These are phyloP conservation scores for Xylaria digitata DNA, from an alignment of 2,329 filamentous ascomycete species.

Conservation along the genomic window DNA sequence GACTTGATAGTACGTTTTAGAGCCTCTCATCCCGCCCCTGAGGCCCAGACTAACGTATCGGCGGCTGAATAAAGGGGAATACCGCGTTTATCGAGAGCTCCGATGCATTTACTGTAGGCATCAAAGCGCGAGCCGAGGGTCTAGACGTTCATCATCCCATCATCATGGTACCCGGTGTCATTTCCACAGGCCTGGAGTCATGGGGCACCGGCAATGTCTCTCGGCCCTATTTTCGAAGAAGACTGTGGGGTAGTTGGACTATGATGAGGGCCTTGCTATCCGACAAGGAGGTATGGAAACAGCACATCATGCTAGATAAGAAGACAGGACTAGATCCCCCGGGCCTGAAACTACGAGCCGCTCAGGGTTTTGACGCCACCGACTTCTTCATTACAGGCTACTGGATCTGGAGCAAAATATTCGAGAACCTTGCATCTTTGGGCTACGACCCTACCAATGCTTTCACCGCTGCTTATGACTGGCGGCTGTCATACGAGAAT, in stretches of 20 bases:
- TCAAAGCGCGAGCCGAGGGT: slow-evolving; percentile 84
- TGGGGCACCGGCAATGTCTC: slow-evolving; percentile 92
- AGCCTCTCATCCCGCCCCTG: slow-evolving; percentile 19
- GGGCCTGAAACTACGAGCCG: slow-evolving; percentile 87
- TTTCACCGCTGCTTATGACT: slow-evolving; percentile 82
- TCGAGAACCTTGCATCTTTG: slow-evolving; percentile 95
- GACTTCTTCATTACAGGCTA: slow-evolving; percentile 94
- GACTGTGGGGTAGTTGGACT: slow-evolving; percentile 97
- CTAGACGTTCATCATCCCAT: slow-evolving; percentile 85
- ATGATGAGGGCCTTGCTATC: slow-evolving; percentile 97
- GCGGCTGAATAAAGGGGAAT: slow-evolving; percentile 75
- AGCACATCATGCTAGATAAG: slow-evolving; percentile 96
- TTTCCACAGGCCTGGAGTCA: slow-evolving; percentile 95
- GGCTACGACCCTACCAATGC: slow-evolving; percentile 90
- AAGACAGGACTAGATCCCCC: slow-evolving; percentile 90
- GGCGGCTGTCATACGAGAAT: slow-evolving; percentile 90
- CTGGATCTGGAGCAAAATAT: slow-evolving; percentile 99
- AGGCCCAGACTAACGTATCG: slow-evolving; percentile 34
- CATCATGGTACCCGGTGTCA: slow-evolving; percentile 97
- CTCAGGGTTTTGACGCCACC: slow-evolving; percentile 96
- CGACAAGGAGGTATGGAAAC: slow-evolving; percentile 95
- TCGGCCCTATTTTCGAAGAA: slow-evolving; percentile 90
- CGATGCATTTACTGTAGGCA: slow-evolving; percentile 91
- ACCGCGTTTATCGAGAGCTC: slow-evolving; percentile 85
- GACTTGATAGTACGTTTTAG: slow-evolving; percentile 77